A percentile compares a stretch with the other conserved stretches of the same genome.
Evolutionary conservation across 768 basidiomycete species (phyloP).

Genomic region (Suillus sp.): DNA sequence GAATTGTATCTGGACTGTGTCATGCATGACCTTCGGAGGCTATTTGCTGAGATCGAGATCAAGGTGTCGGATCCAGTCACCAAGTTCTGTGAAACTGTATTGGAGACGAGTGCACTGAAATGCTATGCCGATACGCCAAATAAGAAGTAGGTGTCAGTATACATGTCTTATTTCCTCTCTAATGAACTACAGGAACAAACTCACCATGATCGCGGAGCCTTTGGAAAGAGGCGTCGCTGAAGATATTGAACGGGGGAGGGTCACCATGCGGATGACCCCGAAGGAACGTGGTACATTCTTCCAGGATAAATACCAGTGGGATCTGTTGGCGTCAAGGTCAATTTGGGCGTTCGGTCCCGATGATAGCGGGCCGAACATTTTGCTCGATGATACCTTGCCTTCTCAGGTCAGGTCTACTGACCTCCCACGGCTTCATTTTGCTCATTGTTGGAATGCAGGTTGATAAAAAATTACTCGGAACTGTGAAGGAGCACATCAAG

Average conservation of each 20-base stretch:
- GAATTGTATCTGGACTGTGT: slow-evolving; percentile 96
- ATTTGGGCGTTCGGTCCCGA: slow-evolving; percentile 99
- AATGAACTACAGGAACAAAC: slow-evolving; percentile 71
- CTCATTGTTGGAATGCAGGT: slow-evolving; percentile 47
- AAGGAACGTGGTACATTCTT: slow-evolving; percentile 97
- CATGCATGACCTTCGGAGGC: slow-evolving; percentile 88
- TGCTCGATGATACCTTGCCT: slow-evolving; percentile 95
- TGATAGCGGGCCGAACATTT: slow-evolving; percentile 89
- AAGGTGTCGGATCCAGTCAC: slow-evolving; percentile 99
- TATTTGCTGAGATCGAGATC: slow-evolving; percentile 99
- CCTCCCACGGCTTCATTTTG: slow-evolving; percentile 4
- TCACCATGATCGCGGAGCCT: slow-evolving; percentile 99
- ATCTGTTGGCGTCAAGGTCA: slow-evolving; percentile 92
- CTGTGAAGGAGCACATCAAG: slow-evolving; percentile 93
- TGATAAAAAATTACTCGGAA: slow-evolving; percentile 88
- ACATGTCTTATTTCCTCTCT: slow-evolving; percentile 7
- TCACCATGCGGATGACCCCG: slow-evolving; percentile 92
- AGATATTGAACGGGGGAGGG: slow-evolving; percentile 91
- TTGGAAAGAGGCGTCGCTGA: slow-evolving; percentile 94
- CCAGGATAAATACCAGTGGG: slow-evolving; percentile 98
- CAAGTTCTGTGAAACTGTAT: slow-evolving; percentile 96
- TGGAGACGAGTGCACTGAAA: slow-evolving; percentile 96
- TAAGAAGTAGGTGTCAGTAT: slow-evolving; percentile 74
- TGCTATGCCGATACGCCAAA: slow-evolving; percentile 99
- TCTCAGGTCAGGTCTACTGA: slow-evolving; percentile 62